Evolutionary conservation across 106 monocot genomes (phyloP).

Genomic region (Acorus calamus): DNA sequence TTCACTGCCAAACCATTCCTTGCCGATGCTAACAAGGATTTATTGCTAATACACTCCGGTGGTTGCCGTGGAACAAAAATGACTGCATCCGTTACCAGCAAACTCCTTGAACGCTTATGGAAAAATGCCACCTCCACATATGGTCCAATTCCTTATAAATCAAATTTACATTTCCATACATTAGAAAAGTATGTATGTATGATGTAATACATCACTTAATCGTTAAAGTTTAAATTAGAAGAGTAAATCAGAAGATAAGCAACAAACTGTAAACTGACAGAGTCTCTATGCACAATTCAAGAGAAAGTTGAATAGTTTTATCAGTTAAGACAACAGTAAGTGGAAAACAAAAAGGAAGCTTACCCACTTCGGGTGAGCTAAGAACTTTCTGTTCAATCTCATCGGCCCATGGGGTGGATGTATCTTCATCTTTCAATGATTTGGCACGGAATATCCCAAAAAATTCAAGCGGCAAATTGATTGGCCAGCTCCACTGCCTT

Average conservation of each 20-base stretch:
- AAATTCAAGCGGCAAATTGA: constrained; percentile 91
- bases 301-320: too few species aligned
- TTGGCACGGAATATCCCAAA: constrained; percentile 88
- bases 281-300: too few species aligned
- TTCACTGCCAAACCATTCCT: constrained; percentile 93
- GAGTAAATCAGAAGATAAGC: too few species aligned
- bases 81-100: constrained; percentile 94
- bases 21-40: constrained; percentile 78
- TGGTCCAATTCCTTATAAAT: constrained; percentile 76
- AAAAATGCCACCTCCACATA: constrained; percentile 92
- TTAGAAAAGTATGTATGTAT: too few species aligned
- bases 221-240: too few species aligned
- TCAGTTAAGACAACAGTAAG: too few species aligned
- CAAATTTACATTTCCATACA: neutral
- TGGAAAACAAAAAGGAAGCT: neutral
- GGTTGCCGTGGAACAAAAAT: constrained; percentile 87
- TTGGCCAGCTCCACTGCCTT: constrained; percentile 99
- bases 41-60: constrained; percentile 82
- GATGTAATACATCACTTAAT: too few species aligned
- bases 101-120: constrained; percentile 66
- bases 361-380: constrained; percentile 96
- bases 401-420: constrained; percentile 68
- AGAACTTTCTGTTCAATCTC: constrained; percentile 96
- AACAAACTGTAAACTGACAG: too few species aligned
- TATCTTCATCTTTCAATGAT: constrained; percentile 70